These are phyloP conservation scores for Arthrobotrys musiformis DNA, from an alignment of 2,329 filamentous ascomycete species.

Conservation along the genomic window DNA sequence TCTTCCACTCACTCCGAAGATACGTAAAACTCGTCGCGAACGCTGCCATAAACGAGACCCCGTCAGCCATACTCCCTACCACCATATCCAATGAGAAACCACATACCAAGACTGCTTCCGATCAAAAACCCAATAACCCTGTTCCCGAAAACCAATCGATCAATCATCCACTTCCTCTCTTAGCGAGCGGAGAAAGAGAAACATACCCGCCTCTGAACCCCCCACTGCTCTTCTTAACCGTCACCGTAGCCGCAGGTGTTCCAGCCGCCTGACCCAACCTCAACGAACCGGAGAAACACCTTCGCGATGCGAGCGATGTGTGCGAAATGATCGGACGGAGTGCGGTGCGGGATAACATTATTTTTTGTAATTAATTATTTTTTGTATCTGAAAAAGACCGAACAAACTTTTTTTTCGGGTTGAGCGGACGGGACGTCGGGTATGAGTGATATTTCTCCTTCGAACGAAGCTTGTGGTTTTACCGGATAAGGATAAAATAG, in stretches of 20 bases:
- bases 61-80: neutral
- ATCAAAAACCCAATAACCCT: conserved; percentile 50
- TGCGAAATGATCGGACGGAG: conserved; percentile 46
- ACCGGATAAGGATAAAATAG: neutral
- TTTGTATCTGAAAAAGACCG: too few relatives aligned
- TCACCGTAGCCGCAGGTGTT: conserved; percentile 27
- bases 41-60: neutral
- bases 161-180: neutral
- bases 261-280: conserved; percentile 38
- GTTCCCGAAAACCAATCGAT: neutral
- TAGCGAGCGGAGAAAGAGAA: neutral
- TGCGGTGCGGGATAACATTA: conserved; percentile 53
- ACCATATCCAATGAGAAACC: neutral
- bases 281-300: conserved; percentile 46
- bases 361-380: neutral
- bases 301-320: conserved; percentile 34
- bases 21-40: conserved; percentile 54
- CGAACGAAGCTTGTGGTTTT: too few relatives aligned
- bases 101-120: conserved; percentile 39
- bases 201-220: conserved; percentile 50
- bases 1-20: conserved; percentile 53
- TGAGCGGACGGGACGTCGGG: neutral
- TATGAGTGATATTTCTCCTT: neutral
- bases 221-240: conserved; percentile 52
- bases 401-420: conserved; percentile 1